phyloP scores from a whole-genome alignment of 192 early-diverging fungal species.

The Podochytrium sp. region DNA sequence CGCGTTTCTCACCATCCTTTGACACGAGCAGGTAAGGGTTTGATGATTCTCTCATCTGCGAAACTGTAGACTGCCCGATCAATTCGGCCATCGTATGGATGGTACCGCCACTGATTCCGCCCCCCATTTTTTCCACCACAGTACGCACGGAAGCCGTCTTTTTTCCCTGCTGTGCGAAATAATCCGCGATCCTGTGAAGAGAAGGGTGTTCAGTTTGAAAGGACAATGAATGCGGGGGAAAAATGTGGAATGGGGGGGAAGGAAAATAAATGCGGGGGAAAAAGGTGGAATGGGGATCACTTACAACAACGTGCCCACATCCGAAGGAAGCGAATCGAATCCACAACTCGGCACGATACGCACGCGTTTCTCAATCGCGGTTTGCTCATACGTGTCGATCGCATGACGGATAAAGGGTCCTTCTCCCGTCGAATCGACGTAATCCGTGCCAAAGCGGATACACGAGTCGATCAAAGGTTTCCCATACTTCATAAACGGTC shows the following conservation, averaged over 20 bases:
- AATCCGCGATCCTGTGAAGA: conserved; percentile 41
- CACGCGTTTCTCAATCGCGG: conserved; percentile 65
- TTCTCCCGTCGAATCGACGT: conserved; percentile 92
- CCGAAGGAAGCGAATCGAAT: conserved; percentile 91
- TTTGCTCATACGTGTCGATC: conserved; percentile 67
- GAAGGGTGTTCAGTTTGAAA: too few relatives aligned
- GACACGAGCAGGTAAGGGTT: conserved; percentile 42
- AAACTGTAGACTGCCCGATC: conserved; percentile 27
- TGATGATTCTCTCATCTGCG: conserved; percentile 24
- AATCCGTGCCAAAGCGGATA: conserved; percentile 74
- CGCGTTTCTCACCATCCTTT: conserved; percentile 12
- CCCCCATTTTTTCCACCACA: conserved; percentile 42
- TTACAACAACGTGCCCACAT: conserved; percentile 78
- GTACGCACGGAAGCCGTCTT: conserved; percentile 25
- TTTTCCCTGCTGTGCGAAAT: conserved; percentile 45
- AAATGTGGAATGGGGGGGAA: background rate
- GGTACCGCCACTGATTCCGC: conserved; percentile 73
- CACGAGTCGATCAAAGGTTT: conserved; percentile 71
- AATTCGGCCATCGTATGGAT: conserved; percentile 46
- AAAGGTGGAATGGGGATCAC: too few relatives aligned
- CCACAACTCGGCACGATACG: conserved; percentile 84
- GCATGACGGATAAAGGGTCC: conserved; percentile 65
- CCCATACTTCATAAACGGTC: conserved; percentile 75
- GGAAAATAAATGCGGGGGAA: background rate
- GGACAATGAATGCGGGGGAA: conserved; percentile 2